Evolutionary conservation across 805 yeast species (phyloP).

Genomic region (Barnettozyma wickerhamii): DNA sequence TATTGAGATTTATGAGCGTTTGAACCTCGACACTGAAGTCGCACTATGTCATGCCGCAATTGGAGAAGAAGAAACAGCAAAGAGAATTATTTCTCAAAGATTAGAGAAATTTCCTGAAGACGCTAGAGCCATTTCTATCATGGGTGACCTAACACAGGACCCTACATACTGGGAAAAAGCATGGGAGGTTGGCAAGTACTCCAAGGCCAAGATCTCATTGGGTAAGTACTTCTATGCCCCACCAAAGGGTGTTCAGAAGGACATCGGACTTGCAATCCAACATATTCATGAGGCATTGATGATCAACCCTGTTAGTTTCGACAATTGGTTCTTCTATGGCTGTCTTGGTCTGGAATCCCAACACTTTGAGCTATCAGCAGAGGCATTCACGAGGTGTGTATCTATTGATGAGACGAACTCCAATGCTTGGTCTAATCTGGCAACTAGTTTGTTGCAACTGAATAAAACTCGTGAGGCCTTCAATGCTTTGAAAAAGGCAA

Average conservation of each 20-base stretch:
- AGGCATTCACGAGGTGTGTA: slow-evolving; percentile 89
- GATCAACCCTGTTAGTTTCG: slow-evolving; percentile 68
- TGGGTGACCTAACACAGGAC: slow-evolving; percentile 81
- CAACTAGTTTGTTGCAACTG: slow-evolving; percentile 65
- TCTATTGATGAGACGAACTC: slow-evolving; percentile 76
- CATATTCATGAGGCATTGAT: slow-evolving; percentile 74
- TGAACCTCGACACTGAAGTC: slow-evolving; percentile 72
- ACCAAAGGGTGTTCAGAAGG: slow-evolving; percentile 53
- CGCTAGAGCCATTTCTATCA: slow-evolving; percentile 76
- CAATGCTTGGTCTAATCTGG: slow-evolving; percentile 88
- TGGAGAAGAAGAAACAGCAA: slow-evolving; percentile 69
- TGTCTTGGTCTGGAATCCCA: slow-evolving; percentile 76
- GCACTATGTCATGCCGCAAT: slow-evolving; percentile 89
- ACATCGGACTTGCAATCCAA: slow-evolving; percentile 49
- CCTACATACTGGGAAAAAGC: slow-evolving; percentile 77
- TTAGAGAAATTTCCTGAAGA: slow-evolving; percentile 59
- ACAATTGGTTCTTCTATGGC: slow-evolving; percentile 91
- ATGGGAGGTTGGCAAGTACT: slow-evolving; percentile 81
- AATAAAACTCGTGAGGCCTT: slow-evolving; percentile 75
- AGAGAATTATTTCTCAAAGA: slow-evolving; percentile 49
- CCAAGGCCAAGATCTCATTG: slow-evolving; percentile 81
- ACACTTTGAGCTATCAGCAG: slow-evolving; percentile 75
- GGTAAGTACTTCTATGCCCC: slow-evolving; percentile 69
- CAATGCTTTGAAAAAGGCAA: slow-evolving; percentile 78
- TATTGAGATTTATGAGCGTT: slow-evolving; percentile 78